phyloP scores from a whole-genome alignment of 2,329 filamentous ascomycete species.

The Colletotrichum neosansevieriae region DNA sequence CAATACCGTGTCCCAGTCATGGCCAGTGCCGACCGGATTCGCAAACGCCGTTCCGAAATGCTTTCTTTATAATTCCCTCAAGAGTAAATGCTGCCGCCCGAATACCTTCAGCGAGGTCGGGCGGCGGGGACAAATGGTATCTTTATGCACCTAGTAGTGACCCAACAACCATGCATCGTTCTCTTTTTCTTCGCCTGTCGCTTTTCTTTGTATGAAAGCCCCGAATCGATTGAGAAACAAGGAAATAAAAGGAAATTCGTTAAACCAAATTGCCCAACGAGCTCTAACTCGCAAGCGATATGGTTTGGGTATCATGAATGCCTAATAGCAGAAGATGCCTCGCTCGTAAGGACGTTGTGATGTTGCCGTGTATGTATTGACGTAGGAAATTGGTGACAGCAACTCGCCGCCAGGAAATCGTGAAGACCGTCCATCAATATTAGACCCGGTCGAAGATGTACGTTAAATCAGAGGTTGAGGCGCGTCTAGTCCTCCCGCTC shows the following conservation, averaged over 20 bases:
- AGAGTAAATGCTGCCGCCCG: conserved; percentile 7
- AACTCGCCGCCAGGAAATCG: too few species aligned
- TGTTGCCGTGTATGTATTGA: not conserved
- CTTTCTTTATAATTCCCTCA: not conserved
- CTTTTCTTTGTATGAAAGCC: not conserved
- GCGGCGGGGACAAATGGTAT: not conserved
- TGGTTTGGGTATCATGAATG: conserved; percentile 42
- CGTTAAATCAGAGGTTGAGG: conserved; percentile 30
- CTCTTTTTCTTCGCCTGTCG: not conserved
- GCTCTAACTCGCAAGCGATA: conserved; percentile 26
- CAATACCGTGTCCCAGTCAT: conserved; percentile 4
- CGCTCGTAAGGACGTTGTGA: conserved; percentile 21
- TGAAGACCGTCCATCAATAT: not conserved
- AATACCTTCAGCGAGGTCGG: conserved; percentile 17
- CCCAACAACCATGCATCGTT: conserved; percentile 11
- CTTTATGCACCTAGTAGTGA: conserved; percentile 36
- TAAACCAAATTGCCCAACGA: not conserved
- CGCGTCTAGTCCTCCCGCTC: conserved; percentile 62
- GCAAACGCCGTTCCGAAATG: conserved; percentile 20
- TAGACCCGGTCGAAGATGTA: not conserved
- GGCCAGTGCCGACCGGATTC: conserved; percentile 10
- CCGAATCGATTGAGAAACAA: not conserved
- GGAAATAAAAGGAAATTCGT: not conserved
- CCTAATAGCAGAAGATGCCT: conserved; percentile 42
- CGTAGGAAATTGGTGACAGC: not conserved